These are phyloP conservation scores for Entomortierella lignicola DNA, from an alignment of 192 early-diverging fungal species.

Conservation along the genomic window DNA sequence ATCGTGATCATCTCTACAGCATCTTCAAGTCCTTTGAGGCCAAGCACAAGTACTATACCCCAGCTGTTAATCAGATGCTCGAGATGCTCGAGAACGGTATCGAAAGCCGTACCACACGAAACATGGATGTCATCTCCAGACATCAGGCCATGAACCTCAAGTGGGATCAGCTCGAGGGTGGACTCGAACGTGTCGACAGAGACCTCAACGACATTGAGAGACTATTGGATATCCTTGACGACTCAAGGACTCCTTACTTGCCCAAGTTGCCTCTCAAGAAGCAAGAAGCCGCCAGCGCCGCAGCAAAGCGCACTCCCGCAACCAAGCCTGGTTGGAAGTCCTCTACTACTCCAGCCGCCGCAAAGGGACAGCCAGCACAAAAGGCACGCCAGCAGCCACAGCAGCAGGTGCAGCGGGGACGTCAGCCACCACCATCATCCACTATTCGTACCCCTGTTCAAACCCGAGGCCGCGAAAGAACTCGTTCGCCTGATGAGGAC, in stretches of 20 bases:
- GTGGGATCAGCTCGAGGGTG: slow-evolving; percentile 62
- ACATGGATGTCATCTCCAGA: slow-evolving; percentile 56
- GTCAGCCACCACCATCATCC: slow-evolving; percentile 22
- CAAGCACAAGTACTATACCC: slow-evolving; percentile 67
- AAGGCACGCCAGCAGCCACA: slow-evolving; percentile 18
- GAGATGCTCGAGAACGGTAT: slow-evolving; percentile 66
- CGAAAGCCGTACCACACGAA: slow-evolving; percentile 56
- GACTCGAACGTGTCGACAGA: slow-evolving; percentile 47
- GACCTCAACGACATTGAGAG: slow-evolving; percentile 52
- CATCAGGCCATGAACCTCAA: slow-evolving; percentile 61
- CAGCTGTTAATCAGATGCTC: slow-evolving; percentile 66
- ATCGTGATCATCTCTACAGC: slow-evolving; percentile 58
- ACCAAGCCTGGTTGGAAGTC: slow-evolving; percentile 30
- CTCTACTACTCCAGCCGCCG: neutral
- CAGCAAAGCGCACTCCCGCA: slow-evolving; percentile 3
- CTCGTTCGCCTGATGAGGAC: slow-evolving; percentile 21
- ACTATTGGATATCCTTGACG: slow-evolving; percentile 44
- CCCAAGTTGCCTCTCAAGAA: slow-evolving; percentile 51
- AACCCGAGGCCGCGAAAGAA: slow-evolving; percentile 22
- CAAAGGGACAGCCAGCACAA: slow-evolving; percentile 21
- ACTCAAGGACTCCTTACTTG: slow-evolving; percentile 35
- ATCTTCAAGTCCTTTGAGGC: slow-evolving; percentile 68
- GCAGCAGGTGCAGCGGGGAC: slow-evolving; percentile 29
- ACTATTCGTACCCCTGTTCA: slow-evolving; percentile 17
- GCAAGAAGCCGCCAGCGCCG: slow-evolving; percentile 2